Evolutionary conservation across 1,139 yeast genomes (phyloP).

Genomic region (Saccharomyces hybrid): DNA sequence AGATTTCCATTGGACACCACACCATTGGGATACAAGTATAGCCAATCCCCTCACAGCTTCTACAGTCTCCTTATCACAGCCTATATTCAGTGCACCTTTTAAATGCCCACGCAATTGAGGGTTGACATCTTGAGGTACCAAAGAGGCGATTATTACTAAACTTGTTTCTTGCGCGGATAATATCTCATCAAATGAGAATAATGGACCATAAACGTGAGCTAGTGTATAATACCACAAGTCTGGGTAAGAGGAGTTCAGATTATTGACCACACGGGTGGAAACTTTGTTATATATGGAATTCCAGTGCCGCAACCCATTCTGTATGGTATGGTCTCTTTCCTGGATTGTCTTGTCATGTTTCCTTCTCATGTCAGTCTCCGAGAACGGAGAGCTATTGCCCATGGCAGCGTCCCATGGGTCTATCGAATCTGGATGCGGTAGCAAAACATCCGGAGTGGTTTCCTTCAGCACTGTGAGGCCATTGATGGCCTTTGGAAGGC

Average conservation of each 20-base stretch:
- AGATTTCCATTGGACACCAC: conserved; percentile 57
- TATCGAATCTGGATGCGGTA: conserved; percentile 20
- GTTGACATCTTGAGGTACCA: conserved; percentile 90
- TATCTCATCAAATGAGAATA: conserved; percentile 60
- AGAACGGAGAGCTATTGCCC: conserved; percentile 14
- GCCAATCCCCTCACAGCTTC: conserved; percentile 54
- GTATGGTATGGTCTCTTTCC: conserved; percentile 7
- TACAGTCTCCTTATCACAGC: conserved; percentile 61
- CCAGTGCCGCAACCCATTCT: conserved; percentile 48
- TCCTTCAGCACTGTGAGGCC: conserved; percentile 58
- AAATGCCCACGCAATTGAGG: conserved; percentile 89
- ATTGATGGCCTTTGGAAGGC: conserved; percentile 77
- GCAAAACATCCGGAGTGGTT: conserved; percentile 49
- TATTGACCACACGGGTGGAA: conserved; percentile 55
- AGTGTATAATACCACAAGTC: conserved; percentile 73
- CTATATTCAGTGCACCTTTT: conserved; percentile 74
- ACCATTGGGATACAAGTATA: conserved; percentile 63
- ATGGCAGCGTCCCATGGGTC: conserved; percentile 22
- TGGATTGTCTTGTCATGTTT: conserved; percentile 7
- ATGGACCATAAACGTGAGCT: conserved; percentile 68
- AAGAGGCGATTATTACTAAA: conserved; percentile 65
- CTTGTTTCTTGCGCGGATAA: conserved; percentile 66
- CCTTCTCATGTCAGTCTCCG: conserved; percentile 10
- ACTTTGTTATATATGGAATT: conserved; percentile 68
- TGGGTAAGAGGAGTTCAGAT: conserved; percentile 69